Evolutionary conservation across 106 monocot species (phyloP), one percentile per base, ranked within the genome.

Genomic region (Alisma plantagoaquatica): DNA sequence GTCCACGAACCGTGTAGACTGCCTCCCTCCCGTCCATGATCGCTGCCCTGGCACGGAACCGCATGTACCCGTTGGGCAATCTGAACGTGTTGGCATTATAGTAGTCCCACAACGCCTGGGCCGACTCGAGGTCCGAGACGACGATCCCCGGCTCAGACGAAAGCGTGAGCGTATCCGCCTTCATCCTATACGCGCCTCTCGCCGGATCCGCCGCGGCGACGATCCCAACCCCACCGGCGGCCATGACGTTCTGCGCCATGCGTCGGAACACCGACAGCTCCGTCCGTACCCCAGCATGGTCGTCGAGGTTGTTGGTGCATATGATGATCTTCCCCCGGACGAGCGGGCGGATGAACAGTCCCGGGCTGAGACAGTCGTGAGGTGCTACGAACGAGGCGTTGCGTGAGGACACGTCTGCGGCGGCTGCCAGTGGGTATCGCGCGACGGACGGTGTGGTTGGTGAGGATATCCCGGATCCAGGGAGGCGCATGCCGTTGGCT

Each of bases 241-340:
- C 47, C 52, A 30, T 24, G 20, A 82, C 69, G 19, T 67, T 66
- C 20, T 70, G 23, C 9, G 68, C 45, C 21, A 82, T 56, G n/a
- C 24, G 43, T 31, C 50, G 35, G 16, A 87, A 41, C 62, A 9
- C 63, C 9, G 54, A 38, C 6, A 38, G 35, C 35, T 38, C 35
- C 6, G 6, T 38, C 35, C 14, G 53, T 16, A 50, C 44, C 27
- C 57, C 54, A 27, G 58, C 67, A 9, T 41, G 31, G 24, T 49
- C 67, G 46, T 76, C 67, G 3, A 41, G 17, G 7, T 33, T 43
- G 50, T 69, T 75, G 23, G 75, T 65, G 59, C 87, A 87, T 41
- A 87, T 75, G 63, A 87, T 78, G 26, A 87, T 27, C 70, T 87
- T 87, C 44, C 72, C 69, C 29, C 53, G 49, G 20, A 59, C 78